phyloP scores from a whole-genome alignment of 2,329 filamentous ascomycete species.

The Anisogramma anomala region DNA sequence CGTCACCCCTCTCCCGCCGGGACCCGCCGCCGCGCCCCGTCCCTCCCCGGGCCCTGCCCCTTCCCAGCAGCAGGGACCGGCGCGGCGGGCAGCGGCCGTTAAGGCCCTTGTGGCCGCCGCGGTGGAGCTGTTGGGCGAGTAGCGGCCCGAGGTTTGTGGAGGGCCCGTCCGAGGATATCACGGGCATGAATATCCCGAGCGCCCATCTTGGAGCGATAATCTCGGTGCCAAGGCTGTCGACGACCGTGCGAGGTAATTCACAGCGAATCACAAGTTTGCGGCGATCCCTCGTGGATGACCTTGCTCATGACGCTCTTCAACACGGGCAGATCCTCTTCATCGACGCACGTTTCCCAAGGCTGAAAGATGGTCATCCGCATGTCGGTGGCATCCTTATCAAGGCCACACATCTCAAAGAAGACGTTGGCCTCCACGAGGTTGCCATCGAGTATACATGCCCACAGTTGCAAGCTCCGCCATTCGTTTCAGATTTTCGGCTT shows the following conservation, averaged over 20 bases:
- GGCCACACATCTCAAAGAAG: conserved; percentile 40
- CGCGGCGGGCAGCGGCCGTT: too few species aligned
- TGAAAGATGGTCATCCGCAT: conserved; percentile 22
- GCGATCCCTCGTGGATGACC: conserved; percentile 29
- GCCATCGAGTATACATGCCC: conserved; percentile 42
- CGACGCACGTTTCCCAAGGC: conserved; percentile 34
- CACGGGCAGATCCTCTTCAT: conserved; percentile 31
- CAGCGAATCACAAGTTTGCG: conserved; percentile 39
- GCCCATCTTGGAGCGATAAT: conserved; percentile 37
- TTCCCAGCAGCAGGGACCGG: too few species aligned
- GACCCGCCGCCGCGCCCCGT: too few species aligned
- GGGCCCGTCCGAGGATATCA: conserved; percentile 34
- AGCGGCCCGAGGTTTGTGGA: too few species aligned
- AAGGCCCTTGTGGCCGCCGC: too few species aligned
- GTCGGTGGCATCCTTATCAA: conserved; percentile 31
- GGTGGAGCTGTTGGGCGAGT: too few species aligned
- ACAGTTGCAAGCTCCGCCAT: conserved; percentile 44
- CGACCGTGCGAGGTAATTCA: conserved; percentile 33
- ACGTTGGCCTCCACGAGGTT: conserved; percentile 38
- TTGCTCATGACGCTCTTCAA: conserved; percentile 29
- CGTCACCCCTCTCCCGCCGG: too few species aligned
- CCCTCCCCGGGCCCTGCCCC: too few species aligned
- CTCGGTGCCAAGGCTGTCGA: conserved; percentile 32
- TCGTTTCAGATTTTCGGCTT: conserved; percentile 41
- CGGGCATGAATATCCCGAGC: conserved; percentile 38